Evolutionary conservation across 2,329 filamentous ascomycete genomes (phyloP).

Genomic region (Pseudovirgaria hyperparasitica): DNA sequence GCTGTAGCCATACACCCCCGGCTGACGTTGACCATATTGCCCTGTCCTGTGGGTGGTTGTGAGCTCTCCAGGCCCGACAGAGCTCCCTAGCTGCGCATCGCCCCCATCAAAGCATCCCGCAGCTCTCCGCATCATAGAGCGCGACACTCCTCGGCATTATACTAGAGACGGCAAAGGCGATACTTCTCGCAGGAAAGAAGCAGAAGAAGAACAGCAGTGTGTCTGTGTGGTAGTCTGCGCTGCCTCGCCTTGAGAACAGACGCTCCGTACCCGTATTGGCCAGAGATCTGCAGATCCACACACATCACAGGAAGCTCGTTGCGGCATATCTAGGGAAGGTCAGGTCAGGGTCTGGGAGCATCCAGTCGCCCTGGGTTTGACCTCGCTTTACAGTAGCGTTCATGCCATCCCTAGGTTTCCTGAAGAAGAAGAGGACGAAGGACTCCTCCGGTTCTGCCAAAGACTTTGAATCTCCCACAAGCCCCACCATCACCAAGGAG

Average conservation of each 20-base stretch:
- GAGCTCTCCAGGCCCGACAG: too few species aligned
- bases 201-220: too few species aligned
- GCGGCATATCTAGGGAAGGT: constrained; percentile 6
- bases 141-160: too few species aligned
- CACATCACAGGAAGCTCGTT: constrained; percentile 5
- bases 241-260: constrained; percentile 12
- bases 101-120: too few species aligned
- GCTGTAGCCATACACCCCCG: too few species aligned
- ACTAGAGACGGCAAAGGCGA: too few species aligned
- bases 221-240: constrained; percentile 3
- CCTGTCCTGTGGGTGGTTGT: too few species aligned
- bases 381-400: constrained; percentile 17
- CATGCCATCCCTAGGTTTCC: constrained; percentile 92
- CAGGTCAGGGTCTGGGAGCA: constrained; percentile 14
- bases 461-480: constrained; percentile 53
- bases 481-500: constrained; percentile 37
- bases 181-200: too few species aligned
- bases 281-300: constrained; percentile 6
- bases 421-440: constrained; percentile 98
- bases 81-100: too few species aligned
- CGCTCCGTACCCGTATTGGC: constrained; percentile 5
- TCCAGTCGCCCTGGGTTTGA: constrained; percentile 8
- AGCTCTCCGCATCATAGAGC: too few species aligned
- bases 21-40: too few species aligned
- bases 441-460: constrained; percentile 51